These are phyloP conservation scores for Hemerocallis citrina DNA, from an alignment of 106 monocot species.

Conservation along the genomic window DNA sequence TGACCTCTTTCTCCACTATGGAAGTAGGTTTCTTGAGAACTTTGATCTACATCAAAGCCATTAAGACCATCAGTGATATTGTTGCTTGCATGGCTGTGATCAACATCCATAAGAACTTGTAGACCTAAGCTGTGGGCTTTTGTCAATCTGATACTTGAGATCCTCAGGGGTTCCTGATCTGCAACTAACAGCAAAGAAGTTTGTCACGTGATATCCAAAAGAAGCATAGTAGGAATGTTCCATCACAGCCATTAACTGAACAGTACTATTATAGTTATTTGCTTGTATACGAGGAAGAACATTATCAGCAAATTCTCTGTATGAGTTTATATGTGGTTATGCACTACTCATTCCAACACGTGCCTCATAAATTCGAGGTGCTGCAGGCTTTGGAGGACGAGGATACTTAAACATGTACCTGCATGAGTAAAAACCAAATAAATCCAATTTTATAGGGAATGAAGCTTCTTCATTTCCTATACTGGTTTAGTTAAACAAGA, in stretches of 20 bases:
- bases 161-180: conserved; percentile 95
- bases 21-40: conserved; percentile 66
- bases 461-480: neutral
- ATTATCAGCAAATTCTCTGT: conserved; percentile 80
- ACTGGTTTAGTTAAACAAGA: neutral
- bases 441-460: neutral
- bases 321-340: conserved; percentile 62
- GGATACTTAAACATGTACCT: conserved; percentile 69
- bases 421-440: conserved; percentile 12
- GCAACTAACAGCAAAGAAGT: conserved; percentile 86
- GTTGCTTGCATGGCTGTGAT: conserved; percentile 89
- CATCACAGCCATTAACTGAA: conserved; percentile 95
- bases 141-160: conserved; percentile 90
- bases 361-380: conserved; percentile 91
- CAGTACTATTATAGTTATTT: conserved; percentile 81
- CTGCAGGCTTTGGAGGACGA: conserved; percentile 61
- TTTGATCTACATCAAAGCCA: conserved; percentile 92
- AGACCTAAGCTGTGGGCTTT: conserved; percentile 84
- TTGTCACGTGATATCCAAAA: conserved; percentile 96
- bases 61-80: conserved; percentile 86
- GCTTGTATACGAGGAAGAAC: conserved; percentile 68
- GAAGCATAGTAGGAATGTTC: conserved; percentile 99
- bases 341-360: conserved; percentile 93
- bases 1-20: conserved; percentile 78
- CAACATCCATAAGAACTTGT: conserved; percentile 85